Conservation (phyloP, 2,329 filamentous ascomycete genomes). For the Fusarium temperatum region DNA sequence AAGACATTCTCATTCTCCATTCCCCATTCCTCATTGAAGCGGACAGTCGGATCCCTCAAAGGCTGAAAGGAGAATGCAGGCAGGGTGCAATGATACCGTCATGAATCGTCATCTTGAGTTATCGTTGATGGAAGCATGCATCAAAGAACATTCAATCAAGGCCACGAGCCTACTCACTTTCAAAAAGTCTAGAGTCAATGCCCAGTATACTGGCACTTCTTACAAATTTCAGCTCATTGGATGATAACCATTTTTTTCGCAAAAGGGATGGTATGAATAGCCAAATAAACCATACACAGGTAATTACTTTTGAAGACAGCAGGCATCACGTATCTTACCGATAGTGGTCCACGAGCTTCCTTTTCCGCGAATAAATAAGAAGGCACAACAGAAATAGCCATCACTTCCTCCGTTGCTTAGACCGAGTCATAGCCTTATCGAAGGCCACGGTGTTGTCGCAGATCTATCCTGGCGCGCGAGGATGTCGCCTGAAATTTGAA, state of each 20-base stretch:
- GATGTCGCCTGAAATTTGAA: not conserved
- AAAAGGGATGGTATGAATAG: not conserved
- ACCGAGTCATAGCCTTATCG: not conserved
- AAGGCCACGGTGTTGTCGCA: not conserved
- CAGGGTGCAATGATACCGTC: conserved; percentile 3
- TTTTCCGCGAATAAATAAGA: not conserved
- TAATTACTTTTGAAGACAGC: not conserved
- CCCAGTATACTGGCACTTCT: not conserved
- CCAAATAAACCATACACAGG: not conserved
- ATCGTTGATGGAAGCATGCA: not conserved
- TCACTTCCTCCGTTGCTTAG: not conserved
- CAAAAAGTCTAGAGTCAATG: not conserved
- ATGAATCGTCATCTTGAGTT: conserved; percentile 18
- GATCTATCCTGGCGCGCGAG: not conserved
- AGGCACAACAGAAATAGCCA: not conserved
- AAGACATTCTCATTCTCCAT: not conserved
- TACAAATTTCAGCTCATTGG: not conserved
- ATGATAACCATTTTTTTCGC: not conserved
- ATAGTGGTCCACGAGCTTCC: not conserved
- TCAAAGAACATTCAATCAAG: not conserved
- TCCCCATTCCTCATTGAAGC: not conserved
- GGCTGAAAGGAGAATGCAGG: not conserved
- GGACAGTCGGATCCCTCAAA: not conserved
- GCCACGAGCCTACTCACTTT: not conserved
- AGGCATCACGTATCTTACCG: not conserved